Percentiles rank a stretch among this genome's conserved stretches.
phyloP scores from a whole-genome alignment of 768 basidiomycete genomes.

The Tephrocybe sp. region DNA sequence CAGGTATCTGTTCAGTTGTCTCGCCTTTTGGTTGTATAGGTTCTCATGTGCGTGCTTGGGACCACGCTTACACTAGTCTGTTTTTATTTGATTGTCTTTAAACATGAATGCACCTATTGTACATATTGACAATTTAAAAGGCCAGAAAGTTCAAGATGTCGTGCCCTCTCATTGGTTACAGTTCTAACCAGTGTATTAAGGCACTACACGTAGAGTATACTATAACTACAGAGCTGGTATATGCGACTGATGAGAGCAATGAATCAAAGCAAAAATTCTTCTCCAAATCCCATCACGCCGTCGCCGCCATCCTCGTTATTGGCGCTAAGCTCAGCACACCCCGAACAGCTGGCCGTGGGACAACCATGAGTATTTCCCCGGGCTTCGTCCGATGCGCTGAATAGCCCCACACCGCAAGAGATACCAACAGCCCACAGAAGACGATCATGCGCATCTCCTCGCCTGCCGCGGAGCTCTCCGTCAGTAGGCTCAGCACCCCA shows the following conservation, averaged over 20 bases:
- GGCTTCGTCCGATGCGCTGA: conserved; percentile 14
- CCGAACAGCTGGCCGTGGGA: neutral
- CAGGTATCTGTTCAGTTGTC: no score
- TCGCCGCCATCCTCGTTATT: conserved; percentile 2
- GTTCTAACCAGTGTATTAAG: neutral
- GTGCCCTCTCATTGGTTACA: no score
- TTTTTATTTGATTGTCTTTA: no score
- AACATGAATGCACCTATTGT: no score
- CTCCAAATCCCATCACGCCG: conserved; percentile 6
- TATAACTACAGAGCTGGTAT: neutral
- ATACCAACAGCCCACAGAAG: conserved; percentile 49
- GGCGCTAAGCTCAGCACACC: conserved; percentile 8
- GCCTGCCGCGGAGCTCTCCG: conserved; percentile 63
- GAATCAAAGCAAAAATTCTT: neutral
- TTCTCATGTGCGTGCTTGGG: no score
- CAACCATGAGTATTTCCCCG: neutral
- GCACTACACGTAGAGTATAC: conserved; percentile 6
- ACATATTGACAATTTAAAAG: no score
- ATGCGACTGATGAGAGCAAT: neutral
- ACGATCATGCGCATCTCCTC: conserved; percentile 66
- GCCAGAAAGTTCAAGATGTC: no score
- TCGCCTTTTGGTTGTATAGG: no score
- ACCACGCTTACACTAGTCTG: no score
- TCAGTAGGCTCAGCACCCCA: conserved; percentile 43
- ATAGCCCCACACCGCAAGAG: conserved; percentile 53